Percentiles rank a stretch among this genome's conserved stretches.
phyloP scores from a whole-genome alignment of 108 stramenopile genomes.

The Fragilaria crotonensis region DNA sequence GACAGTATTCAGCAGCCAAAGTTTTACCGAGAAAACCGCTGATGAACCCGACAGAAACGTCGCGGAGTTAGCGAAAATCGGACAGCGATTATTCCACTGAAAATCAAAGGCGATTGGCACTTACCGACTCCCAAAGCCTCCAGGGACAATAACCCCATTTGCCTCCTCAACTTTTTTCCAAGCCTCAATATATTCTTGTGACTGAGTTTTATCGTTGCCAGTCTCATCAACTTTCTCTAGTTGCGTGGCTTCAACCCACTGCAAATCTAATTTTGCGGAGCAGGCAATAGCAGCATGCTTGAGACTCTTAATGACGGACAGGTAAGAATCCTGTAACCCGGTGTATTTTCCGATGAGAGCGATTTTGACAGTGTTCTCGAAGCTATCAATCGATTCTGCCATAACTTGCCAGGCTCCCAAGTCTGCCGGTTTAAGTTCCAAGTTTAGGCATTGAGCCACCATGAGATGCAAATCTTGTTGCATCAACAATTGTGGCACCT shows the following conservation, averaged over 20 bases:
- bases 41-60: slow-evolving; percentile 3
- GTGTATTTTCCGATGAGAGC: slow-evolving; percentile 98
- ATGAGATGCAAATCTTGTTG: slow-evolving; percentile 86
- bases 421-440: slow-evolving; percentile 5
- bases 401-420: slow-evolving; percentile 68
- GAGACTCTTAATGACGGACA: slow-evolving; percentile 93
- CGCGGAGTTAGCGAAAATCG: no score
- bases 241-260: slow-evolving; percentile 94
- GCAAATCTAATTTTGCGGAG: slow-evolving; percentile 71
- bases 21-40: slow-evolving; percentile 86
- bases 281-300: slow-evolving; percentile 95
- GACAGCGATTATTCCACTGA: no score
- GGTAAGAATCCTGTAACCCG: slow-evolving; percentile 91
- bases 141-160: slow-evolving; percentile 90
- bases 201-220: slow-evolving; percentile 5
- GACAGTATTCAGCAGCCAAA: slow-evolving; percentile 82
- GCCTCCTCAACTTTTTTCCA: slow-evolving; percentile 74
- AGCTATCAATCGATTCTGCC: slow-evolving; percentile 77
- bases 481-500: slow-evolving; percentile 91
- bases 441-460: slow-evolving; percentile 29
- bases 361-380: slow-evolving; percentile 74
- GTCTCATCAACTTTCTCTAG: slow-evolving; percentile 56
- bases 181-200: slow-evolving; percentile 39
- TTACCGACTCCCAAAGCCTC: slow-evolving; percentile 93
- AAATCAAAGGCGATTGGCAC: no score